phyloP scores from a whole-genome alignment of 2,329 filamentous ascomycete genomes.

The Cladophialophora chaetospira region DNA sequence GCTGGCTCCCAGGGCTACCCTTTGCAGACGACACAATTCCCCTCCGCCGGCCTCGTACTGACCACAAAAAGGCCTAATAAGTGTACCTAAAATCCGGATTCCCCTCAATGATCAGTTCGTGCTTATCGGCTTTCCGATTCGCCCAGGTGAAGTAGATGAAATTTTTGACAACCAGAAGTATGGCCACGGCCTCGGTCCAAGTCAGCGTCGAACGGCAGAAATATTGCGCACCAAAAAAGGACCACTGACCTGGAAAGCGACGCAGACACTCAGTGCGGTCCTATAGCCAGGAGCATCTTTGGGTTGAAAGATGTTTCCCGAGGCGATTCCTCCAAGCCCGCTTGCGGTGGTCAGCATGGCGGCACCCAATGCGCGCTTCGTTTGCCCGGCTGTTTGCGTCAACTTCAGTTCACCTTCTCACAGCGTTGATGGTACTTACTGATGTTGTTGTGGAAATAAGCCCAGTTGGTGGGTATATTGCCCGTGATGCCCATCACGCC shows the following conservation, averaged over 20 bases:
- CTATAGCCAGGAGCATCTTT: constrained; percentile 40
- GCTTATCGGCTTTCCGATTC: constrained; percentile 53
- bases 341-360: constrained; percentile 29
- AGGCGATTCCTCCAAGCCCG: constrained; percentile 71
- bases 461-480: constrained; percentile 72
- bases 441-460: constrained; percentile 84
- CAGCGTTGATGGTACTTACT: constrained; percentile 34
- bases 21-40: too few relatives aligned
- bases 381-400: constrained; percentile 67
- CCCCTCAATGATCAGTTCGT: constrained; percentile 55
- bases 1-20: too few relatives aligned
- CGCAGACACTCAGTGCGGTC: constrained; percentile 29
- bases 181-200: too few relatives aligned
- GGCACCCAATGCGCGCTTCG: constrained; percentile 67
- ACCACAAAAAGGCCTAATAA: too few relatives aligned
- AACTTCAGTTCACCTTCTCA: too few relatives aligned
- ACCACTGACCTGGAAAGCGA: constrained; percentile 37
- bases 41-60: too few relatives aligned
- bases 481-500: constrained; percentile 72
- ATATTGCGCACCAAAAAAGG: constrained; percentile 34
- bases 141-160: constrained; percentile 55
- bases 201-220: background rate
- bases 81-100: constrained; percentile 42
- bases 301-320: constrained; percentile 68
- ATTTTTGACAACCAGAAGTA: constrained; percentile 56